phyloP scores from a whole-genome alignment of 2,329 filamentous ascomycete species.

The Xylariaceae sp. region DNA sequence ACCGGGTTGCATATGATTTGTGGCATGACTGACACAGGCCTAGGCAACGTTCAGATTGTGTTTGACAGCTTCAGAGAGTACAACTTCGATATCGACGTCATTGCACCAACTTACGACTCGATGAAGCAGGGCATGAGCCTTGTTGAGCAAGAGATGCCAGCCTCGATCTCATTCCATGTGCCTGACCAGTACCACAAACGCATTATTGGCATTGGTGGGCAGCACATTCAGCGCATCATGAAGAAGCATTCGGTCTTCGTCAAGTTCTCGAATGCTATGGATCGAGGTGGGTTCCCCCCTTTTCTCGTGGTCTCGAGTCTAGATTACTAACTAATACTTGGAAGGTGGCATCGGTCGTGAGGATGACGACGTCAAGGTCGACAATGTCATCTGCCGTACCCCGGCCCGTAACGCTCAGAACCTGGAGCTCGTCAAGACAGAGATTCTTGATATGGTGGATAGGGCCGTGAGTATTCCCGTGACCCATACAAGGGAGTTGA shows the following conservation, averaged over 20 bases:
- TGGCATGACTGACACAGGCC: slow-evolving; percentile 21
- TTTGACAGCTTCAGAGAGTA: slow-evolving; percentile 99
- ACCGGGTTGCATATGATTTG: slow-evolving; percentile 13
- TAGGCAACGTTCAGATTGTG: slow-evolving; percentile 92
- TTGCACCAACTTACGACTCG: slow-evolving; percentile 84
- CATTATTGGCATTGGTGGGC: slow-evolving; percentile 96
- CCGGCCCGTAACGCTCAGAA: slow-evolving; percentile 96
- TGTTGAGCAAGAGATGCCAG: slow-evolving; percentile 98
- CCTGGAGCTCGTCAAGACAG: slow-evolving; percentile 92
- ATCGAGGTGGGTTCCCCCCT: slow-evolving; percentile 57
- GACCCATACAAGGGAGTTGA: not conserved
- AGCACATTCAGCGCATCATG: slow-evolving; percentile 99
- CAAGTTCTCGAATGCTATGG: slow-evolving; percentile 99
- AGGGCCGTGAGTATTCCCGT: slow-evolving; percentile 61
- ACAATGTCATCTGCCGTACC: slow-evolving; percentile 97
- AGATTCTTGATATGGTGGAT: slow-evolving; percentile 99
- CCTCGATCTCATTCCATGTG: slow-evolving; percentile 97
- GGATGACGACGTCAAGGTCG: slow-evolving; percentile 96
- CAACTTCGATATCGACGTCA: slow-evolving; percentile 99
- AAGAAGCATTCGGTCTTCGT: slow-evolving; percentile 99
- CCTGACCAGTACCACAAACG: slow-evolving; percentile 99
- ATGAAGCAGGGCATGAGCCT: slow-evolving; percentile 88
- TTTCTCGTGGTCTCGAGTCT: not conserved
- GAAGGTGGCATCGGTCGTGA: slow-evolving; percentile 75
- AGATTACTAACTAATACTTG: slow-evolving; percentile 7